Base-by-base conservation (phyloP, 2,329 filamentous ascomycete genomes). In the Monilinia fructicola region DNA sequence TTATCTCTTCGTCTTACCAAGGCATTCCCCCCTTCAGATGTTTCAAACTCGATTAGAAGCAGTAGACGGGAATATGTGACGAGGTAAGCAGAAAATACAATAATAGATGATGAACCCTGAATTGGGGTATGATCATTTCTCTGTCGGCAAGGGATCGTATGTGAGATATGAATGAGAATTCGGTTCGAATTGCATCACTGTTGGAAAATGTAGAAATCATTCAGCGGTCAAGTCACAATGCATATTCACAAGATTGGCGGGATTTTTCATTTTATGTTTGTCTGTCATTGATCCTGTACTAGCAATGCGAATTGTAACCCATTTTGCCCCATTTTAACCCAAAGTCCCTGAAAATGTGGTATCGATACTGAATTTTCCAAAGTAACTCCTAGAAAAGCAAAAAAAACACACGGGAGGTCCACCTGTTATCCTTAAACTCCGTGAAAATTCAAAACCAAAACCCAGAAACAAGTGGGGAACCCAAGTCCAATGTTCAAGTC, bases 291-390 rank as follows among this genome's bases (percentile, higher is more conserved):
- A 54, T 60, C n/a, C 31, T 60, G 26, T 60, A 38, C 58, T 38
- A 60, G 48, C 44, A 38, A 26, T 50, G 28, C 60, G 21, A 42
- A 40, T 44, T 54, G 52, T 54, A 23, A 23, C 21, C 53, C 26
- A 7, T 55, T 55, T 56, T 16, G 21, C 11, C 50, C 26, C 3
- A 31, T 64, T 55, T 46, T n/a, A 44, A 35, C 61, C 50, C 50
- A 56, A 55, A 38, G 28, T n/a, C 31, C 38, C 18, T 64, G 28
- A 18, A 46, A 16, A 54, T 54, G 50, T 64, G 46, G 38, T 55
- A 64, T 64, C 53, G 46, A 55, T 54, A 64, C 61, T 38, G 58
- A 50, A 50, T 60, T 50, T 56, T 50, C 58, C 58, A 18, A 60
- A 60, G 9, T 38, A 48, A 60, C 58, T 50, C 58, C 58, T 50